phyloP scores from a whole-genome alignment of 2,329 filamentous ascomycete genomes.

The Calonectria fujianensis region DNA sequence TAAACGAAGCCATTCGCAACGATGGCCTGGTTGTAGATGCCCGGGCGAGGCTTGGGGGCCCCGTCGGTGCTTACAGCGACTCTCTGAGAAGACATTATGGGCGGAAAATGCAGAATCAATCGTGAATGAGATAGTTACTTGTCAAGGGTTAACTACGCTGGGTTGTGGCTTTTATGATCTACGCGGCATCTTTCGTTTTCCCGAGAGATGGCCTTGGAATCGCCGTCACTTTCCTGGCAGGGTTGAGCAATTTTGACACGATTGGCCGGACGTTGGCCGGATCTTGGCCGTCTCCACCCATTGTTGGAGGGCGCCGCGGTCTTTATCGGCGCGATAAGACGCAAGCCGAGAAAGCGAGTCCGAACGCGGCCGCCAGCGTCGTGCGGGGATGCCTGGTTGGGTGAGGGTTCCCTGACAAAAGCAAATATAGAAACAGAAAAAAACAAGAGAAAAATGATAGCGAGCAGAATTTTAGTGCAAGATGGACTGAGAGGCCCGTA shows the following conservation, averaged over 20 bases:
- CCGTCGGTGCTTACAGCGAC: conserved; percentile 44
- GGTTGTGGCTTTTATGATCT: neutral
- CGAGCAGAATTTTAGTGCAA: neutral
- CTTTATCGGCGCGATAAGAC: neutral
- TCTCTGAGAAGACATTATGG: conserved; percentile 21
- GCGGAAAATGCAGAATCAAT: neutral
- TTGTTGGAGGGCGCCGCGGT: neutral
- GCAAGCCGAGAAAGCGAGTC: neutral
- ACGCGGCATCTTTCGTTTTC: neutral
- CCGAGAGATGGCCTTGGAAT: neutral
- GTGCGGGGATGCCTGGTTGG: neutral
- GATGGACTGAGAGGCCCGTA: neutral
- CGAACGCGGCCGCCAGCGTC: neutral
- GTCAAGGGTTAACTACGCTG: too few relatives aligned
- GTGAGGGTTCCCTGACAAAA: conserved; percentile 4
- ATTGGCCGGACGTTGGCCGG: neutral
- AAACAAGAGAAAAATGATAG: too few relatives aligned
- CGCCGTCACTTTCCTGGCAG: neutral
- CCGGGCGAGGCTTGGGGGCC: conserved; percentile 40
- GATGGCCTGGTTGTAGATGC: conserved; percentile 39
- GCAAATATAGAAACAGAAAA: neutral
- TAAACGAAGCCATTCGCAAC: conserved; percentile 78
- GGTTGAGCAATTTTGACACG: neutral
- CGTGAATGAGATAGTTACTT: neutral
- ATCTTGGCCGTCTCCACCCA: neutral